Base-by-base conservation (phyloP, 257 asterid genomes). In the Primulina tabacum region DNA sequence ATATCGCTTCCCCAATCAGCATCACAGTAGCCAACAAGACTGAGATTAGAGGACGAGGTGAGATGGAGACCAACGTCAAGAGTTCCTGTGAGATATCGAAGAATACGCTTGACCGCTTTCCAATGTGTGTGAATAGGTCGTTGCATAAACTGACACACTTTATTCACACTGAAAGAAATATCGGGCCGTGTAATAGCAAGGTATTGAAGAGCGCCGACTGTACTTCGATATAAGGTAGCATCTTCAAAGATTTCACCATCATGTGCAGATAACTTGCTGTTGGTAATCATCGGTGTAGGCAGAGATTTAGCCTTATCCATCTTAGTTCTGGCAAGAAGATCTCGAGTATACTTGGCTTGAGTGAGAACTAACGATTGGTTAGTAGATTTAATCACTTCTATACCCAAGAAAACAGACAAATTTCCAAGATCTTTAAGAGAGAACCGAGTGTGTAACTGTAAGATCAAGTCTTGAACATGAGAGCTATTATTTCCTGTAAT, bases 341-440 rank as follows among this genome's bases (percentile, higher is more conserved):
- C 18, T 0, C 8, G 7, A 0, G 7, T 0, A 17, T 47, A 43
- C 1, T 43, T 43, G 4, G 53, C 0, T 1, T 40, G 18, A 1
- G 7, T 16, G 0, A 2, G 10, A 1, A 47, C 2, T 1, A 43
- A 0, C 11, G 53, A 43, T 0, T 3, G 0, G 11, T 43, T n/a
- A 0, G 17, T 0, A 0, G 0, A 0, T 3, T 0, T 2, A 12
- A 1, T 0, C 0, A 47, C 7, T 5, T 47, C 56, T 0, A 47
- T 1, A 1, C 56, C 56, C 7, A 47, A 1, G 2, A 16, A 47
- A 0, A 3, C 0, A 0, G 56, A 47, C 0, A 37, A 1, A 1
- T 8, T 3, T 0, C 47, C 47, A 7, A 37, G 12, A 37, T 37
- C 47, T 37, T 37, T 37, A 3, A 37, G 47, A 8, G 47, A 37